Evolutionary conservation across 148 eudicot species (phyloP).

Genomic region (Talinum fruticosum): DNA sequence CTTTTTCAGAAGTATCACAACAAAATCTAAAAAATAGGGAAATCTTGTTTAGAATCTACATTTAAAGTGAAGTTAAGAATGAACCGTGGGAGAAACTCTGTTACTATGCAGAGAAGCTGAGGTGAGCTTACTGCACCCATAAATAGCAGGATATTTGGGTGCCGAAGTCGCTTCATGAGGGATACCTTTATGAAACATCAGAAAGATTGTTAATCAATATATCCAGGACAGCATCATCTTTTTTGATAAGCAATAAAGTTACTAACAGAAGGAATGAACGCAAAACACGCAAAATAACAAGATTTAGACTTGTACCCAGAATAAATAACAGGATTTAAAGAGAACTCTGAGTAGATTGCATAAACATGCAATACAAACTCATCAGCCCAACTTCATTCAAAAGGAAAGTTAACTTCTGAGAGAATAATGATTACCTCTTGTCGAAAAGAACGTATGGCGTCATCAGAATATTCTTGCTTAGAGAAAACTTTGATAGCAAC

Average conservation of each 20-base stretch:
- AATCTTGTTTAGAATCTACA: too few species aligned
- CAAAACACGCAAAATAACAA: not conserved
- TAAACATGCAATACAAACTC: too few species aligned
- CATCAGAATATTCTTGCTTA: slow-evolving; percentile 87
- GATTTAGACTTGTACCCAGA: not conserved
- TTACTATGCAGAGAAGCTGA: slow-evolving; percentile 86
- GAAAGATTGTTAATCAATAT: not conserved
- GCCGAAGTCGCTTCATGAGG: slow-evolving; percentile 98
- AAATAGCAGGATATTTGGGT: slow-evolving; percentile 92
- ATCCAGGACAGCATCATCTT: too few species aligned
- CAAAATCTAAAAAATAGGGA: too few species aligned
- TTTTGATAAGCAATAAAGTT: too few species aligned
- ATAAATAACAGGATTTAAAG: not conserved
- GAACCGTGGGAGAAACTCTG: slow-evolving; percentile 98
- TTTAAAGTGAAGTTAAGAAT: slow-evolving; percentile 26
- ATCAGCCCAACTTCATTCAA: not conserved
- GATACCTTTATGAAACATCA: slow-evolving; percentile 56
- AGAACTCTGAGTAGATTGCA: not conserved
- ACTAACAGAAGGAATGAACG: not conserved
- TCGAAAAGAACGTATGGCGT: slow-evolving; percentile 69
- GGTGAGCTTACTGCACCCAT: slow-evolving; percentile 99
- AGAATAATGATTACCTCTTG: slow-evolving; percentile 62
- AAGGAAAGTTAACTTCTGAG: not conserved
- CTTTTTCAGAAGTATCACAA: too few species aligned
- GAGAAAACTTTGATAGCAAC: slow-evolving; percentile 92